Evolutionary conservation across 2,329 filamentous ascomycete species (phyloP).

Genomic region (Phaeophleospora eucalypticola): DNA sequence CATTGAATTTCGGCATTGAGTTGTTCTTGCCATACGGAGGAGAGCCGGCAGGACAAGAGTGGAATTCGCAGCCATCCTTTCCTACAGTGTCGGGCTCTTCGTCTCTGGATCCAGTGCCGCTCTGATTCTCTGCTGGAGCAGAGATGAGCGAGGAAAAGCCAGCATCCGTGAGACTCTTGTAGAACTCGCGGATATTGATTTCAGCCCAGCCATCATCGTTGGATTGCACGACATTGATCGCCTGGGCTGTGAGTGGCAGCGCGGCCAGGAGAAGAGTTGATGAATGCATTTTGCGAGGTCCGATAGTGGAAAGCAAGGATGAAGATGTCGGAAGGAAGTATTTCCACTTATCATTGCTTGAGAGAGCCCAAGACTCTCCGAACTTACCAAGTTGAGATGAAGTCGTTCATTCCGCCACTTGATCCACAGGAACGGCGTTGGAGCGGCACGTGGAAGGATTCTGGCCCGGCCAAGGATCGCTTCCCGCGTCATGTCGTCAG

Average conservation of each 20-base stretch:
- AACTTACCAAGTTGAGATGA: too few species aligned
- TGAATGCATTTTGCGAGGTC: background rate
- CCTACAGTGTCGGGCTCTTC: slow-evolving; percentile 16
- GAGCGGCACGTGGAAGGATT: too few species aligned
- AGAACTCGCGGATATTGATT: slow-evolving; percentile 59
- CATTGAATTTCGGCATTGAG: slow-evolving; percentile 52
- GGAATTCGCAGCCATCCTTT: slow-evolving; percentile 51
- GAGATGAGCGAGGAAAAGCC: slow-evolving; percentile 62
- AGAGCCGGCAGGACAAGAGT: slow-evolving; percentile 57
- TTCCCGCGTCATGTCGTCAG: too few species aligned
- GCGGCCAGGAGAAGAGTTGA: background rate
- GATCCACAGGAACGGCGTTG: too few species aligned
- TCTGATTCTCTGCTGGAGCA: slow-evolving; percentile 63
- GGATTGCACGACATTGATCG: slow-evolving; percentile 55
- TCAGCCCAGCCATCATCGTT: slow-evolving; percentile 76
- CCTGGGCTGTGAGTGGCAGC: background rate
- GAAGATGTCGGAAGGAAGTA: too few species aligned
- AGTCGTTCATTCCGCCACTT: too few species aligned
- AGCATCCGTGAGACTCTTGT: slow-evolving; percentile 51
- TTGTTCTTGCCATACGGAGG: slow-evolving; percentile 56
- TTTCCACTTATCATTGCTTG: too few species aligned
- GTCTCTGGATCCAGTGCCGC: slow-evolving; percentile 48
- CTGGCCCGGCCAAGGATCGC: too few species aligned
- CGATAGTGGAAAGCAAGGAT: too few species aligned
- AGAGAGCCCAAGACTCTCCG: too few species aligned